Evolutionary conservation across 108 stramenopile genomes (phyloP).

Genomic region (Craspedostauros australis): DNA sequence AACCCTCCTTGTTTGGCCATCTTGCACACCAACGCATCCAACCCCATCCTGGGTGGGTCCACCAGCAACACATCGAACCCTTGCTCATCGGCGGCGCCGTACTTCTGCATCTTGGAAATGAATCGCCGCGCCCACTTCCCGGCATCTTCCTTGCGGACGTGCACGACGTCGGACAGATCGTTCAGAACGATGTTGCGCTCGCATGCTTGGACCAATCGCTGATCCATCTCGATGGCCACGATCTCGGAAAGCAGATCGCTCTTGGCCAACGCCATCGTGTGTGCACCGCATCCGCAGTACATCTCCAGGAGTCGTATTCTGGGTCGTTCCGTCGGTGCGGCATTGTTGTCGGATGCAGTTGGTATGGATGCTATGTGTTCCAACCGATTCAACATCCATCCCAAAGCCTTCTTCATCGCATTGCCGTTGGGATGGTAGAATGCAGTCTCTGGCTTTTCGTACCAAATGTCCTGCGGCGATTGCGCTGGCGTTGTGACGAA

Average conservation of each 20-base stretch:
- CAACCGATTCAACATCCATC: conserved; percentile 59
- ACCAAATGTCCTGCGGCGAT: conserved; percentile 6
- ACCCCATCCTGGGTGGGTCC: conserved; percentile 63
- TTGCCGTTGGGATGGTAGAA: conserved; percentile 74
- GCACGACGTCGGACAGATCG: conserved; percentile 9
- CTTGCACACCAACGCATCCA: conserved; percentile 47
- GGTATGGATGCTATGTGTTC: background rate
- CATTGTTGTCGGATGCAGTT: background rate
- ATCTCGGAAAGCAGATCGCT: conserved; percentile 32
- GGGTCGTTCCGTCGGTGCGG: background rate
- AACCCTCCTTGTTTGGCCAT: conserved; percentile 56
- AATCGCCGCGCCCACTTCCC: conserved; percentile 38
- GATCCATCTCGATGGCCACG: conserved; percentile 63
- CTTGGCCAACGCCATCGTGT: conserved; percentile 69
- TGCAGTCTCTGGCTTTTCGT: conserved; percentile 61
- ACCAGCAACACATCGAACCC: conserved; percentile 62
- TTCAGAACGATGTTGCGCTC: conserved; percentile 45
- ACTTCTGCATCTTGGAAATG: background rate
- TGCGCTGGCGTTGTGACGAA: background rate
- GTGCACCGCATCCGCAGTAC: conserved; percentile 79
- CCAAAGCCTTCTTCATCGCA: conserved; percentile 56
- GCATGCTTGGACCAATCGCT: conserved; percentile 55
- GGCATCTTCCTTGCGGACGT: conserved; percentile 41
- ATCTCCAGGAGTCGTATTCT: conserved; percentile 49
- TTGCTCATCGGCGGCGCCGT: background rate